Base-by-base conservation (phyloP, 305 asterid genomes). In the Salvia sclarea region DNA sequence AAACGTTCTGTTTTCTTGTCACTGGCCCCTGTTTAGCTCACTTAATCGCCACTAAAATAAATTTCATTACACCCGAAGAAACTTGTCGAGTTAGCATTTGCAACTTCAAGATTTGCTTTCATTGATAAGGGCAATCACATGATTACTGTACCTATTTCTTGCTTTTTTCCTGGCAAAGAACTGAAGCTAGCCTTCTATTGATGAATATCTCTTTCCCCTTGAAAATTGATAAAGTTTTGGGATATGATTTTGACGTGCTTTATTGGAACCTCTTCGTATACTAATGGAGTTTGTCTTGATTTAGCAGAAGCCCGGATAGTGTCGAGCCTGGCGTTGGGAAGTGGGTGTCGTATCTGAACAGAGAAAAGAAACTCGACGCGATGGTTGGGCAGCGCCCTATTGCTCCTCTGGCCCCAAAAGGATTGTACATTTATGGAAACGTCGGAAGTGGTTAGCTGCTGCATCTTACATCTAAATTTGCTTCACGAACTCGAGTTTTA, bases 341-440 rank as follows among this genome's bases (percentile, higher is more conserved):
- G 82, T 94, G 99, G 99, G 99, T 89, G 59, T 89, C 99, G 16
- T 94, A 89, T 86, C 96, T 94, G 21, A 94, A 94, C 82, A 86
- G 99, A 52, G 99, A 94, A 86, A 89, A 67, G 89, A 94, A 85
- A 74, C 78, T 94, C 73, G 96, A 94, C 73, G 78, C 77, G 3
- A 48, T 80, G 71, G 96, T 91, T 66, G 96, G 96, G 31, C 82
- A 63, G 66, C 91, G 89, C 55, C 99, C 99, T 31, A 69, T 60
- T 56, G 91, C 93, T 73, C 99, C 99, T 74, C 91, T 89, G 65
- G 92, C 97, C 50, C 98, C 99, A 3, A 87, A 87, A 78, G 99
- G 99, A 75, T 74, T 94, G 43, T 94, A 94, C 82, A 77, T 94
- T 47, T 89, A 83, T 70, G 99, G 98, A 78, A 91, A 89, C 74